Conservation (phyloP, 2,329 filamentous ascomycete species). For the Penicillium fuscoglaucum region DNA sequence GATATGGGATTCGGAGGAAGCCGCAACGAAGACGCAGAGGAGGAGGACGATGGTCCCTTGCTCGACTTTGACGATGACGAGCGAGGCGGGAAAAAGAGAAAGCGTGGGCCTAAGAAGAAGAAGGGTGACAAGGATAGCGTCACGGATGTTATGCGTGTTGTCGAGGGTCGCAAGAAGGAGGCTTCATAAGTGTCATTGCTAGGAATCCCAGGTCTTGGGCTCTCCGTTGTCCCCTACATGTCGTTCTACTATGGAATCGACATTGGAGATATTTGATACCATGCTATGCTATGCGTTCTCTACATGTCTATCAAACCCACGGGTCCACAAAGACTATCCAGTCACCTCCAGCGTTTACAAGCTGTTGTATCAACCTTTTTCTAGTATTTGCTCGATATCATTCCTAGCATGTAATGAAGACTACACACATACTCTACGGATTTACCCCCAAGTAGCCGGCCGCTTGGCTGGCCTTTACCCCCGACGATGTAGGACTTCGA, state of each 20-base stretch:
- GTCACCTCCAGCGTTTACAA: neutral
- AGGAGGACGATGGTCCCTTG: slow-evolving; percentile 65
- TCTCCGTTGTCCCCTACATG: neutral
- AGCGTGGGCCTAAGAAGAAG: slow-evolving; percentile 57
- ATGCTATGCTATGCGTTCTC: neutral
- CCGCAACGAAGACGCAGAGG: slow-evolving; percentile 83
- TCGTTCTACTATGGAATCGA: neutral
- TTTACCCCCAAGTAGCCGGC: neutral
- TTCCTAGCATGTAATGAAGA: neutral
- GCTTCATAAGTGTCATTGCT: neutral
- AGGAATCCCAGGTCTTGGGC: neutral
- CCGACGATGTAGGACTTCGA: neutral
- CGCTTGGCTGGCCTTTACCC: neutral
- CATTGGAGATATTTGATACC: neutral
- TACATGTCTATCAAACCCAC: neutral
- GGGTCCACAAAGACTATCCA: neutral
- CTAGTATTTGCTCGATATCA: neutral
- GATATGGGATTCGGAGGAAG: slow-evolving; percentile 93
- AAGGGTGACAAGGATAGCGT: slow-evolving; percentile 64
- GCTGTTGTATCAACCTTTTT: neutral
- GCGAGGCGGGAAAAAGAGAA: slow-evolving; percentile 44
- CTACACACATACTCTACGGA: neutral
- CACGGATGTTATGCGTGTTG: slow-evolving; percentile 74
- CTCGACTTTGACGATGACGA: slow-evolving; percentile 48
- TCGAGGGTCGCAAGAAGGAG: slow-evolving; percentile 62